Percentiles rank a stretch among this genome's conserved stretches.
These are phyloP conservation scores for Phytopythium sindhum DNA, from an alignment of 352 stramenopile species.

Conservation along the genomic window DNA sequence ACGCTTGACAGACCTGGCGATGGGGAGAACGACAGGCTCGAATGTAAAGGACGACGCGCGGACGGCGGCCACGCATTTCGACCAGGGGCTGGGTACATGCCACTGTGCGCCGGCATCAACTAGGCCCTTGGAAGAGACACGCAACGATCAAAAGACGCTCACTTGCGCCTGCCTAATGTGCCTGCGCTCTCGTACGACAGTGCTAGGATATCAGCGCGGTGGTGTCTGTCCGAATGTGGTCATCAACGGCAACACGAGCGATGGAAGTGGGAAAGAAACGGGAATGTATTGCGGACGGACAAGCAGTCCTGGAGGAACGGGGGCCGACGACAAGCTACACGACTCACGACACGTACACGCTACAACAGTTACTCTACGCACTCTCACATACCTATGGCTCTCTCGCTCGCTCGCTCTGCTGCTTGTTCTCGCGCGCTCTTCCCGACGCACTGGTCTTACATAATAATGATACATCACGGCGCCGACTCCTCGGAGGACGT, in stretches of 20 bases:
- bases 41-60: too few relatives aligned
- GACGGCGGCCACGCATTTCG: too few relatives aligned
- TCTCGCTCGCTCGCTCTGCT: neutral
- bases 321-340: neutral
- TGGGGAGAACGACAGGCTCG: too few relatives aligned
- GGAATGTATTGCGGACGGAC: neutral
- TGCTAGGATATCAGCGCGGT: neutral
- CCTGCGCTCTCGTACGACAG: too few relatives aligned
- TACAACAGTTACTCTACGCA: neutral
- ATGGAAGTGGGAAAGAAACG: neutral
- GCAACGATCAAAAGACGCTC: too few relatives aligned
- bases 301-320: neutral
- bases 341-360: neutral
- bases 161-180: neutral
- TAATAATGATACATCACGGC: constrained; percentile 7
- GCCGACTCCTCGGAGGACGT: constrained; percentile 28
- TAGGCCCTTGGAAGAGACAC: neutral
- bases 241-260: neutral
- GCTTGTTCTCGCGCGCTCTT: neutral
- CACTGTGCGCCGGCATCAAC: neutral
- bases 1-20: neutral
- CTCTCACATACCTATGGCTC: neutral
- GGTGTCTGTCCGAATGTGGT: neutral
- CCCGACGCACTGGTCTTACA: neutral
- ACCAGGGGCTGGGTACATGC: neutral